phyloP scores from a whole-genome alignment of 495 filamentous ascomycete genomes.

The Talaromyces trachyspermus region DNA sequence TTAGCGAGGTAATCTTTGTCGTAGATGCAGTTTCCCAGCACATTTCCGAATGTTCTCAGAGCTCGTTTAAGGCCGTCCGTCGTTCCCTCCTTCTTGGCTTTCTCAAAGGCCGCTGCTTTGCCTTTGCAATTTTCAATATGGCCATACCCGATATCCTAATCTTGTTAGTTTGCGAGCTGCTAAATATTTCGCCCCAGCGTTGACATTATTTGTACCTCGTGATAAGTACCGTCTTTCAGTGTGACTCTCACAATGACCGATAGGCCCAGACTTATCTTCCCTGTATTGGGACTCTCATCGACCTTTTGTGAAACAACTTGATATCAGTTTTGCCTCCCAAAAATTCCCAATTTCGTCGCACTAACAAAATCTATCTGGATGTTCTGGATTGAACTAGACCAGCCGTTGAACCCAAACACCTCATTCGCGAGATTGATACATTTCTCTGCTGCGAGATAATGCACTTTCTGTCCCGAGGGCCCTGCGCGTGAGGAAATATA shows the following conservation, averaged over 20 bases:
- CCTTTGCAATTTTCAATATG: conserved; percentile 91
- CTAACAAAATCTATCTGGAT: conserved; percentile 85
- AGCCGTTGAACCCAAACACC: conserved; percentile 98
- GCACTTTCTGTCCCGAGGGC: conserved; percentile 72
- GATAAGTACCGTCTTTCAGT: conserved; percentile 83
- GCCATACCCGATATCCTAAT: conserved; percentile 85
- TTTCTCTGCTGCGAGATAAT: conserved; percentile 90
- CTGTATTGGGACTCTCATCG: conserved; percentile 51
- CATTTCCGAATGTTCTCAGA: conserved; percentile 87
- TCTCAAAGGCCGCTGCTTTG: conserved; percentile 91
- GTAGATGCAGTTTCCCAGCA: conserved; percentile 94
- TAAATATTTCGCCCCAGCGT: neutral
- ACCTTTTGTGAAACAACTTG: conserved; percentile 34
- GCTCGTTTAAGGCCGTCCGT: conserved; percentile 90
- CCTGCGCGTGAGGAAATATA: conserved; percentile 83
- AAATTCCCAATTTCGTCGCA: neutral
- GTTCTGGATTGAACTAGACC: conserved; percentile 84
- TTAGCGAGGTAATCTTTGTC: conserved; percentile 87
- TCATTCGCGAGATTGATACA: conserved; percentile 94
- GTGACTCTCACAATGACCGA: conserved; percentile 87
- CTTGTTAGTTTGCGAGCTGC: conserved; percentile 4
- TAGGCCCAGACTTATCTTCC: conserved; percentile 72
- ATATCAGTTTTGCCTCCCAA: conserved; percentile 33
- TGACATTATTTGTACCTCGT: conserved; percentile 51
- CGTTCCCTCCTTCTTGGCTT: conserved; percentile 95